These are phyloP conservation scores for Clitocybe nebularis DNA, from an alignment of 1,284 basidiomycete genomes.

Conservation along the genomic window DNA sequence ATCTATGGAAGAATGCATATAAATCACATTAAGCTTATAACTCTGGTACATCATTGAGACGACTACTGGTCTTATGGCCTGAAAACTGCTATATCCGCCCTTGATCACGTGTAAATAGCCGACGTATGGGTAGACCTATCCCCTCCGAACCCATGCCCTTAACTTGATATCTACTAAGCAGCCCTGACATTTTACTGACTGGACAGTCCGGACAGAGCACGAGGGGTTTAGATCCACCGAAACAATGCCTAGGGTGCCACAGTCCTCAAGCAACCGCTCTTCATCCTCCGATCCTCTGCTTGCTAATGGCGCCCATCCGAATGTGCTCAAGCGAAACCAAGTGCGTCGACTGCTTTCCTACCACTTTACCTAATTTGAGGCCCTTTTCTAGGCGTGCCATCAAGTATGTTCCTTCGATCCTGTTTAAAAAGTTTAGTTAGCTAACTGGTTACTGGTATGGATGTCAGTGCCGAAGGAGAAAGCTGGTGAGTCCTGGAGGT, in stretches of 20 bases:
- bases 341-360: conserved; percentile 24
- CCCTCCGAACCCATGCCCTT: too few species aligned
- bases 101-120: too few species aligned
- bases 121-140: too few species aligned
- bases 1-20: neutral
- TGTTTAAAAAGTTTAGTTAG: conserved; percentile 27
- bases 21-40: too few species aligned
- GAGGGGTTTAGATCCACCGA: neutral
- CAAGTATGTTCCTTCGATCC: conserved; percentile 31
- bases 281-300: conserved; percentile 27
- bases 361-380: conserved; percentile 4
- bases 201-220: neutral
- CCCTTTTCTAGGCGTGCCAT: conserved; percentile 38
- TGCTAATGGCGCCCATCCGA: conserved; percentile 34
- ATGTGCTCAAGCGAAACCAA: conserved; percentile 59
- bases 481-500: conserved; percentile 49
- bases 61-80: too few species aligned
- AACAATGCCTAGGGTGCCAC: conserved; percentile 25
- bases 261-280: conserved; percentile 22
- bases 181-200: too few species aligned
- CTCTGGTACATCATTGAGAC: too few species aligned
- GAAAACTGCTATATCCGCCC: too few species aligned
- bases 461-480: conserved; percentile 63
- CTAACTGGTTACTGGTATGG: conserved; percentile 2
- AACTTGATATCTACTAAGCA: too few species aligned